Evolutionary conservation across 1,139 yeast genomes (phyloP).

Genomic region (Lodderomyces oxycetoniae): DNA sequence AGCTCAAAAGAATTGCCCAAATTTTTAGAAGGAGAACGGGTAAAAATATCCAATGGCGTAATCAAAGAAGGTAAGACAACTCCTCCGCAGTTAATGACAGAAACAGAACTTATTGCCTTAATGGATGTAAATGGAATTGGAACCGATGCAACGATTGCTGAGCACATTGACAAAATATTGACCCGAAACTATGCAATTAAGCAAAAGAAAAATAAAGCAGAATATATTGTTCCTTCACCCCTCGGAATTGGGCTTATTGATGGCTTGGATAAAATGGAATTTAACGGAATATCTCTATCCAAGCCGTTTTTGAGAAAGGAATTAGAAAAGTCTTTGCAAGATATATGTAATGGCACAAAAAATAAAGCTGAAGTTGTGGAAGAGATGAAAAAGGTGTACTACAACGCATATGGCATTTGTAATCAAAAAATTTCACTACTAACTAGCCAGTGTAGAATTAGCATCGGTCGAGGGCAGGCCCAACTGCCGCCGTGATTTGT

Average conservation of each 20-base stretch:
- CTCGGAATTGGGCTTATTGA: conserved; percentile 86
- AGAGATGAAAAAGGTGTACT: conserved; percentile 56
- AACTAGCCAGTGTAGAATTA: conserved; percentile 20
- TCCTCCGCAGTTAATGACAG: conserved; percentile 83
- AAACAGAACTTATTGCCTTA: conserved; percentile 81
- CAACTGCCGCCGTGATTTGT: too few relatives aligned
- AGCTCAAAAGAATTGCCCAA: conserved; percentile 62
- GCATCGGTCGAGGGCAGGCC: neutral
- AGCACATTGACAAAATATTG: conserved; percentile 81
- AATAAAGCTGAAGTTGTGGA: conserved; percentile 52
- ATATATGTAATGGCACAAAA: conserved; percentile 62
- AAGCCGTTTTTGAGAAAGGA: conserved; percentile 84
- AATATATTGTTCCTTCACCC: conserved; percentile 67
- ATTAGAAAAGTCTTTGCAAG: conserved; percentile 62
- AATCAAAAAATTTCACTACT: conserved; percentile 30
- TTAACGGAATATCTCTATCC: conserved; percentile 68
- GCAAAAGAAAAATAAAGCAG: conserved; percentile 27
- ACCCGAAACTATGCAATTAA: conserved; percentile 63
- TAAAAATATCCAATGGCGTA: conserved; percentile 51
- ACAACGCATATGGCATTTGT: conserved; percentile 50
- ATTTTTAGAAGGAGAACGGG: conserved; percentile 51
- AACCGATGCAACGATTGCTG: conserved; percentile 98
- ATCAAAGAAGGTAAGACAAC: conserved; percentile 72
- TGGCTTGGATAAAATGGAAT: conserved; percentile 78
- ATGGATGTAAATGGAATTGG: conserved; percentile 99